phyloP scores from a whole-genome alignment of 768 basidiomycete genomes.

The Kwoniella heveanensis region DNA sequence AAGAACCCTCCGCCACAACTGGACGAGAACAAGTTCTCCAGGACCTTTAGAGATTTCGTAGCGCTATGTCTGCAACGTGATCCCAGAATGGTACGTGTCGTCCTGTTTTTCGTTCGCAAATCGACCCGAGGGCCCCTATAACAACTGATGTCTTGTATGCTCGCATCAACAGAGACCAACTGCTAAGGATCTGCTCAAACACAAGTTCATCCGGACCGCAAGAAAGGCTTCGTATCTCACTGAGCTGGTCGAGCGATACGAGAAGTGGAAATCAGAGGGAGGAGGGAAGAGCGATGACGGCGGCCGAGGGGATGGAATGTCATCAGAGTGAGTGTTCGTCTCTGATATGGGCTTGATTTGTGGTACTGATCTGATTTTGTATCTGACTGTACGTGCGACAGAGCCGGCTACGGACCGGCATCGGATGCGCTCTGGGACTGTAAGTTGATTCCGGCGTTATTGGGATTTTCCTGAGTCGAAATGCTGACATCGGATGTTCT shows the following conservation, averaged over 20 bases:
- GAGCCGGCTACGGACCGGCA: constrained; percentile 57
- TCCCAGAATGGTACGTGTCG: constrained; percentile 73
- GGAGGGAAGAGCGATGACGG: constrained; percentile 65
- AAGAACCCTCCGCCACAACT: constrained; percentile 93
- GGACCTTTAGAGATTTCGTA: constrained; percentile 92
- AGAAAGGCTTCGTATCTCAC: constrained; percentile 93
- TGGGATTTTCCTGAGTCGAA: not conserved
- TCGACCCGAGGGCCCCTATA: no score
- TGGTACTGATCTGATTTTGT: no score
- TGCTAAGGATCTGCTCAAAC: constrained; percentile 91
- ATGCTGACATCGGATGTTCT: not conserved
- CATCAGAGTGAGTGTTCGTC: constrained; percentile 21
- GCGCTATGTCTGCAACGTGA: constrained; percentile 89
- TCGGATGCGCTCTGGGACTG: constrained; percentile 79
- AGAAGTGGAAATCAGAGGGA: constrained; percentile 89
- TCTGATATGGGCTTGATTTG: no score
- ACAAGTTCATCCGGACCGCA: constrained; percentile 92
- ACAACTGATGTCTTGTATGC: no score
- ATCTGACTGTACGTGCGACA: no score
- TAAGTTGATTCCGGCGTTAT: constrained; percentile 18
- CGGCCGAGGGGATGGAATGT: constrained; percentile 22
- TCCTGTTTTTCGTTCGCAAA: no score
- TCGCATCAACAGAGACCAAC: constrained; percentile 70
- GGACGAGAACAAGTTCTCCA: constrained; percentile 81
- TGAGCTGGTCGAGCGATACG: constrained; percentile 90